phyloP scores from a whole-genome alignment of 495 filamentous ascomycete species.

The Penicillium arizonense region DNA sequence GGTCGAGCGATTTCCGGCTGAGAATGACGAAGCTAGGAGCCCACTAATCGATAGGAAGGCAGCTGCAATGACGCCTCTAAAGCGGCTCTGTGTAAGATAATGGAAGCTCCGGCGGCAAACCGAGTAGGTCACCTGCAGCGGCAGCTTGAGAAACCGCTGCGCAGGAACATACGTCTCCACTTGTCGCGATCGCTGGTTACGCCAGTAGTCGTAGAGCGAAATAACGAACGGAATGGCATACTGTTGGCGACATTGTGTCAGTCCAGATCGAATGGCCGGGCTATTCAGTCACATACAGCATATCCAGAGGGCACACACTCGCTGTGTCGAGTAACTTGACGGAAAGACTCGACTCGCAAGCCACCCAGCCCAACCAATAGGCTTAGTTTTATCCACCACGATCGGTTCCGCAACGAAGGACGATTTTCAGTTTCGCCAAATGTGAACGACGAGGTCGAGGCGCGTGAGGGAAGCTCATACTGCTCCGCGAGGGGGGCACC shows the following conservation, averaged over 20 bases:
- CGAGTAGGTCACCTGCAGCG: slow-evolving; percentile 16
- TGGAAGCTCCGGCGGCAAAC: slow-evolving; percentile 24
- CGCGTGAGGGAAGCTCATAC: slow-evolving; percentile 18
- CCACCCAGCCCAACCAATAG: slow-evolving; percentile 29
- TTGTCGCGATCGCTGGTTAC: slow-evolving; percentile 29
- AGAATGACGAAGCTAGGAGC: slow-evolving; percentile 23
- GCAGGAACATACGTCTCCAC: slow-evolving; percentile 18
- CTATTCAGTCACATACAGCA: slow-evolving; percentile 31
- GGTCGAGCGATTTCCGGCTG: slow-evolving; percentile 35
- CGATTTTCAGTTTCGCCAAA: slow-evolving; percentile 6
- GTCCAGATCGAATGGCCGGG: background rate
- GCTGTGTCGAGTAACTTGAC: slow-evolving; percentile 29
- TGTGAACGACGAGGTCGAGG: slow-evolving; percentile 12
- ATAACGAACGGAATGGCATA: slow-evolving; percentile 42
- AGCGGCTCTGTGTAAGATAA: slow-evolving; percentile 26
- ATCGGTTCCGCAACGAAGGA: slow-evolving; percentile 2
- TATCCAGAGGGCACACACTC: slow-evolving; percentile 43
- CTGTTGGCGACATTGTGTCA: slow-evolving; percentile 17
- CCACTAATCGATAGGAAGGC: slow-evolving; percentile 33
- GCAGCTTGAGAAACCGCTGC: slow-evolving; percentile 18
- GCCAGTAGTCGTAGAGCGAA: slow-evolving; percentile 44
- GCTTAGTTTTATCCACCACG: slow-evolving; percentile 28
- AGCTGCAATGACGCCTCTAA: slow-evolving; percentile 35
- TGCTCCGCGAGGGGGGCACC: slow-evolving; percentile 18
- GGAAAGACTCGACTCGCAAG: slow-evolving; percentile 39